Percentiles rank a stretch among this genome's conserved stretches.
These are phyloP conservation scores for Salix dunnii DNA, from an alignment of 345 rosid genomes.

Conservation along the genomic window DNA sequence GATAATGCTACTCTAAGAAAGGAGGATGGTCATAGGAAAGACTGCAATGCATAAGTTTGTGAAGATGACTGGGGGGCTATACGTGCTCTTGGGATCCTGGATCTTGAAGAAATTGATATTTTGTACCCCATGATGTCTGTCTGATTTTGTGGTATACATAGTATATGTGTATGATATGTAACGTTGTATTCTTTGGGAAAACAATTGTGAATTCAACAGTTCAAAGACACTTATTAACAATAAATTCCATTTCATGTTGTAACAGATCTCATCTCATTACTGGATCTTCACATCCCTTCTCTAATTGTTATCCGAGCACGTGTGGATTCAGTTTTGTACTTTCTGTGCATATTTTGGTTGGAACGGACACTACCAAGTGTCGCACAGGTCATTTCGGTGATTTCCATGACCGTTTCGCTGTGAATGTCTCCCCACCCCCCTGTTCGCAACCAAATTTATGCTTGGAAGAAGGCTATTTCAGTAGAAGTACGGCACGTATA, in stretches of 20 bases:
- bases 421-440: neutral
- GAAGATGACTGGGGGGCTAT: constrained; percentile 2
- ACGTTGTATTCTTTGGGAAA: constrained; percentile 29
- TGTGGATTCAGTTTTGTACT: neutral
- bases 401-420: neutral
- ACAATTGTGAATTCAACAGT: neutral
- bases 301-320: neutral
- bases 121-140: constrained; percentile 22
- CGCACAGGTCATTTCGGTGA: neutral
- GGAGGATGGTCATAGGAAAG: neutral
- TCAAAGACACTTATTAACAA: constrained; percentile 9
- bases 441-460: neutral
- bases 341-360: neutral
- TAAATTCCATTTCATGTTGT: constrained; percentile 4
- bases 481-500: neutral
- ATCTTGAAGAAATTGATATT: constrained; percentile 17
- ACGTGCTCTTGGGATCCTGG: constrained; percentile 1
- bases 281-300: neutral
- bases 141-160: constrained; percentile 22
- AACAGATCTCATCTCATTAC: neutral
- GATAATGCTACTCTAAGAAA: neutral
- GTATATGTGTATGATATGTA: constrained; percentile 33
- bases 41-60: neutral
- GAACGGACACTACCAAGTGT: neutral
- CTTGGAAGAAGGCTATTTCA: neutral